A percentile compares a stretch with the other conserved stretches of the same genome.
Evolutionary conservation across 2,329 filamentous ascomycete species (phyloP).

Genomic region (Sclerotinia sclerotiorum): DNA sequence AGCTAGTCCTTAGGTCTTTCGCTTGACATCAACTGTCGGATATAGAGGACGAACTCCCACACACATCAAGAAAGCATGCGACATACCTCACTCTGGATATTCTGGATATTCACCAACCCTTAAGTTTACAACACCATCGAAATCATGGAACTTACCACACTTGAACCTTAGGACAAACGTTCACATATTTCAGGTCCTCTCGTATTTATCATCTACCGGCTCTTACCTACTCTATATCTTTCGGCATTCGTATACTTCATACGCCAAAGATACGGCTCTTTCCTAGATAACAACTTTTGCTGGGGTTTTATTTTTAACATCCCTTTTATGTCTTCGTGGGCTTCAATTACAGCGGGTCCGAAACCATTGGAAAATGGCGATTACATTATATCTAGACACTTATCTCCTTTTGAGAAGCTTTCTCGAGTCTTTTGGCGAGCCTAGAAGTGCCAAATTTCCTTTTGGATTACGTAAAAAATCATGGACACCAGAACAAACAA

Average conservation of each 20-base stretch:
- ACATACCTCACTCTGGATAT: background rate
- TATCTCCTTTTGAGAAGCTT: background rate
- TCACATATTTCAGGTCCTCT: background rate
- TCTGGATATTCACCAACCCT: background rate
- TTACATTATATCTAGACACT: background rate
- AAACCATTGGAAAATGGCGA: background rate
- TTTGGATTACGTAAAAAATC: background rate
- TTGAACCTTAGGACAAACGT: background rate
- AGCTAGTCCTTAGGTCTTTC: background rate
- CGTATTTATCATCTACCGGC: background rate
- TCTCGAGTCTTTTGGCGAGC: background rate
- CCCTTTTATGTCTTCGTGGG: background rate
- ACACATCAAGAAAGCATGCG: background rate
- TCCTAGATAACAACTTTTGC: fast-evolving
- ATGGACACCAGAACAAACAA: background rate
- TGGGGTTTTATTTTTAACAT: background rate
- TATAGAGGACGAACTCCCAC: background rate
- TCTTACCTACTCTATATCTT: background rate
- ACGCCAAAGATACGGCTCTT: background rate
- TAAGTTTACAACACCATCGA: background rate
- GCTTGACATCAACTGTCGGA: background rate
- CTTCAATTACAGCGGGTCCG: too few species aligned
- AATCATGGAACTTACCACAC: background rate
- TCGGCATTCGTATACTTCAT: background rate
- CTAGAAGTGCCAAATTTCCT: background rate